phyloP scores from a whole-genome alignment of 371 early-diverging fungal genomes.

The Chytridium lagenaria region DNA sequence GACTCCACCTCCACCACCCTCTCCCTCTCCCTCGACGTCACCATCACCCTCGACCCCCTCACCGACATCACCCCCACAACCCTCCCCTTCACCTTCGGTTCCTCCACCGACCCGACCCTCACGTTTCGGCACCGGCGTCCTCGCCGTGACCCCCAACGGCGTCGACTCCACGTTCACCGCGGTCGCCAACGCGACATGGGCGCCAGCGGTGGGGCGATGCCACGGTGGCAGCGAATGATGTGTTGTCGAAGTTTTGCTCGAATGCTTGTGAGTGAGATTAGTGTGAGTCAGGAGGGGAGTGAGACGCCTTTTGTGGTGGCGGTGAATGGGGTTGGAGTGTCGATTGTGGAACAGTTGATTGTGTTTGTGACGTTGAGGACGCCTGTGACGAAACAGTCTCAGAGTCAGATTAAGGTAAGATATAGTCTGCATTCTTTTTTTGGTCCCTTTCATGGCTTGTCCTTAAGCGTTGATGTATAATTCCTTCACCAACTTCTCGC shows the following conservation, averaged over 20 bases:
- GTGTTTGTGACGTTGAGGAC: conserved; percentile 5
- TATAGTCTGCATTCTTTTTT: background rate
- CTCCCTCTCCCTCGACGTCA: conserved; percentile 13
- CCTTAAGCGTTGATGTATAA: too few relatives aligned
- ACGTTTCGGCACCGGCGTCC: conserved; percentile 5
- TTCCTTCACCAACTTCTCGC: too few relatives aligned
- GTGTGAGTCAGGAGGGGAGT: background rate
- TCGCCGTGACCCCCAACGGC: conserved; percentile 9
- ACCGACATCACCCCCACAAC: background rate
- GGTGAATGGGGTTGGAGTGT: conserved; percentile 11
- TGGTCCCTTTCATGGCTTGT: too few relatives aligned
- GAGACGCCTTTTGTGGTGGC: background rate
- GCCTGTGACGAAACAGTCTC: conserved; percentile 5
- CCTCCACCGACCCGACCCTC: background rate
- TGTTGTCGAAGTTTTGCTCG: conserved; percentile 15
- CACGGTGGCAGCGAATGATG: conserved; percentile 9
- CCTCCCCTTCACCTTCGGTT: conserved; percentile 14
- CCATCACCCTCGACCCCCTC: conserved; percentile 8
- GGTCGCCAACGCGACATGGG: background rate
- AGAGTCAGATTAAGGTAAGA: conserved; percentile 7
- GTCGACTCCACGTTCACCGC: conserved; percentile 1
- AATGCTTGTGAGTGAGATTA: background rate
- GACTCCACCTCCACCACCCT: conserved; percentile 14
- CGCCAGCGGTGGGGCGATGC: conserved; percentile 8
- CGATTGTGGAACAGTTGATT: conserved; percentile 12